phyloP scores from a whole-genome alignment of 2,329 filamentous ascomycete species.

The Aspergillus intermedius region DNA sequence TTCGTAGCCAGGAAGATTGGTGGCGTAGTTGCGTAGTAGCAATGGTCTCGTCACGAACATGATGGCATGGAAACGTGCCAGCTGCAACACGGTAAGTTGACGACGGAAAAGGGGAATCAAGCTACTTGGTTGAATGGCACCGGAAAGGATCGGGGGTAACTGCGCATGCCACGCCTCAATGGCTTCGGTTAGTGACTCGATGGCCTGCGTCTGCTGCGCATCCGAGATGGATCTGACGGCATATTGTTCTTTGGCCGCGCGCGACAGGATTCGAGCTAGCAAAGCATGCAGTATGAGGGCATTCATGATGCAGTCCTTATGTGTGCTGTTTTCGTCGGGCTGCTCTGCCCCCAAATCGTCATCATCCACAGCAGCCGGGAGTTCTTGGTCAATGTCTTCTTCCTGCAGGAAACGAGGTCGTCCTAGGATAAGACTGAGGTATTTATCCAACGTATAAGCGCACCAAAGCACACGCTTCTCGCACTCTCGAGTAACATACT shows the following conservation, averaged over 20 bases:
- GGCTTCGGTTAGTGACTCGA: conserved; percentile 4
- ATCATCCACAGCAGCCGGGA: conserved; percentile 8
- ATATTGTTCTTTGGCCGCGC: conserved; percentile 15
- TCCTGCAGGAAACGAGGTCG: conserved; percentile 31
- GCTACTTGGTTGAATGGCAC: conserved; percentile 15
- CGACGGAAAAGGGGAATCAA: conserved; percentile 14
- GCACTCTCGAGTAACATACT: conserved; percentile 15
- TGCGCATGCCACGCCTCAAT: conserved; percentile 11
- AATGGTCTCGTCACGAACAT: conserved; percentile 17
- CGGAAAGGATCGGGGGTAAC: conserved; percentile 12
- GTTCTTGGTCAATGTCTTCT: conserved; percentile 18
- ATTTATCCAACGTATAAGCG: conserved; percentile 34
- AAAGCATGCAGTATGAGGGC: conserved; percentile 16
- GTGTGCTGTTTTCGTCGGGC: neutral
- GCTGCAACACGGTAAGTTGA: conserved; percentile 15
- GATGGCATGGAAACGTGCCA: conserved; percentile 15
- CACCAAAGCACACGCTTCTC: conserved; percentile 34
- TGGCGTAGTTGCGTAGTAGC: conserved; percentile 14
- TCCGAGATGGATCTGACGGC: conserved; percentile 7
- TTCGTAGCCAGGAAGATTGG: conserved; percentile 12
- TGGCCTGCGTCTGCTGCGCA: conserved; percentile 9
- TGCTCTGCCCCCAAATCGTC: conserved; percentile 1
- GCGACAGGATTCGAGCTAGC: conserved; percentile 13
- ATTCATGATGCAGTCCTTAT: conserved; percentile 18
- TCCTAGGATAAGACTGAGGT: conserved; percentile 34